These are phyloP conservation scores for Westerdykella ornata DNA, from an alignment of 2,329 filamentous ascomycete genomes.

Conservation along the genomic window DNA sequence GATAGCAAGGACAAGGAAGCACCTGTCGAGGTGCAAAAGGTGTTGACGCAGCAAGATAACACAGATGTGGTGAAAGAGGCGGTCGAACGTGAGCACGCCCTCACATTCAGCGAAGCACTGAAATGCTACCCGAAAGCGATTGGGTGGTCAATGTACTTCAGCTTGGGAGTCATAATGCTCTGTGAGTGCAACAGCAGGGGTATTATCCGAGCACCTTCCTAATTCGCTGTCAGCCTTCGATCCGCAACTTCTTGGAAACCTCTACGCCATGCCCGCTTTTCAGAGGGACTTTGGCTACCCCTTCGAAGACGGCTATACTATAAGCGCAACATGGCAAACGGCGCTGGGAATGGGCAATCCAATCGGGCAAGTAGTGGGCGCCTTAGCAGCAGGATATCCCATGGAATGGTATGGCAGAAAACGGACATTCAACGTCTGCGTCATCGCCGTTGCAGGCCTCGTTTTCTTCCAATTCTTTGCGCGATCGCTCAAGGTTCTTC, in stretches of 20 bases:
- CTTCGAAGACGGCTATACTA: slow-evolving; percentile 40
- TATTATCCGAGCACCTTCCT: slow-evolving; percentile 1
- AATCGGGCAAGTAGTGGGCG: slow-evolving; percentile 52
- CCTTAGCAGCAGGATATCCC: slow-evolving; percentile 39
- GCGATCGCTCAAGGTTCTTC: slow-evolving; percentile 48
- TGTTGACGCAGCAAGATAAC: slow-evolving; percentile 12
- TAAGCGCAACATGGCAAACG: slow-evolving; percentile 37
- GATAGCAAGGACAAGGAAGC: slow-evolving; percentile 7
- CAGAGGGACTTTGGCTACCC: slow-evolving; percentile 51
- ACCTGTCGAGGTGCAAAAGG: slow-evolving; percentile 13
- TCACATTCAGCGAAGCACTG: slow-evolving; percentile 35
- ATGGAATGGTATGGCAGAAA: slow-evolving; percentile 36
- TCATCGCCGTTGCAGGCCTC: slow-evolving; percentile 33
- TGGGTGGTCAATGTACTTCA: slow-evolving; percentile 55
- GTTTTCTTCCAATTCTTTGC: slow-evolving; percentile 61
- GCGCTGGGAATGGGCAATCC: slow-evolving; percentile 48
- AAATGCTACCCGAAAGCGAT: slow-evolving; percentile 43
- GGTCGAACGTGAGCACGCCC: slow-evolving; percentile 31
- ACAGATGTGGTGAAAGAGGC: slow-evolving; percentile 30
- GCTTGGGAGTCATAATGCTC: slow-evolving; percentile 54
- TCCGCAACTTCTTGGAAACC: slow-evolving; percentile 56
- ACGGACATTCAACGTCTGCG: slow-evolving; percentile 17
- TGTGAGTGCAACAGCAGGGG: slow-evolving; percentile 22
- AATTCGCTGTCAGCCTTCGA: slow-evolving; percentile 46
- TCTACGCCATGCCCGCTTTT: slow-evolving; percentile 56